Conservation (phyloP, 805 yeast genomes). For the Yarrowia sp. region DNA sequence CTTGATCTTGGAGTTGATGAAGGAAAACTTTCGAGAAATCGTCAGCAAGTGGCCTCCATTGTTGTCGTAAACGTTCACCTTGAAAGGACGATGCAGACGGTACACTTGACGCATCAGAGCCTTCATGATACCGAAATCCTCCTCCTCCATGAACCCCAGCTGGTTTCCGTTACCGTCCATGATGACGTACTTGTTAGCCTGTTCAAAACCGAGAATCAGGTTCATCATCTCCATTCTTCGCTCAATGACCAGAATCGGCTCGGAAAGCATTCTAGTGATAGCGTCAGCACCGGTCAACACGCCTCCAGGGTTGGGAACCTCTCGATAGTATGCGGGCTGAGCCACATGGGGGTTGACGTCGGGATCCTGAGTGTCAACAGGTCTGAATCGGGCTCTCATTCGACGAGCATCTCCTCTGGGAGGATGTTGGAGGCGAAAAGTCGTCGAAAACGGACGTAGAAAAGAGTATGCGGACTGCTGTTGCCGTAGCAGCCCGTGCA, state of each 20-base stretch:
- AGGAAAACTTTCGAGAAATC: conserved; percentile 78
- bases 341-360: neutral
- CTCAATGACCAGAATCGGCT: conserved; percentile 84
- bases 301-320: conserved; percentile 45
- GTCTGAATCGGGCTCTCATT: conserved; percentile 14
- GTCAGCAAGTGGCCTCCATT: conserved; percentile 41
- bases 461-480: neutral
- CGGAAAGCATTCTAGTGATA: conserved; percentile 58
- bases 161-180: conserved; percentile 71
- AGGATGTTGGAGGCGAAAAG: neutral
- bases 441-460: conserved; percentile 6
- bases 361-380: conserved; percentile 1
- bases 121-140: conserved; percentile 67
- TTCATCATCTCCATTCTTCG: conserved; percentile 87
- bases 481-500: neutral
- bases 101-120: conserved; percentile 79
- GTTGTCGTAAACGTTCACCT: conserved; percentile 40
- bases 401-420: conserved; percentile 19
- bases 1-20: conserved; percentile 85
- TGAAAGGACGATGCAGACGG: conserved; percentile 76
- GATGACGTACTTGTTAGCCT: conserved; percentile 72
- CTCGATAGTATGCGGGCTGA: conserved; percentile 1
- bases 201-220: conserved; percentile 84
- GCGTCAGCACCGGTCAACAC: conserved; percentile 58
- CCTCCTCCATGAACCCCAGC: conserved; percentile 78